phyloP scores from a whole-genome alignment of 2,329 filamentous ascomycete species.

The Aureobasidium sp. region DNA sequence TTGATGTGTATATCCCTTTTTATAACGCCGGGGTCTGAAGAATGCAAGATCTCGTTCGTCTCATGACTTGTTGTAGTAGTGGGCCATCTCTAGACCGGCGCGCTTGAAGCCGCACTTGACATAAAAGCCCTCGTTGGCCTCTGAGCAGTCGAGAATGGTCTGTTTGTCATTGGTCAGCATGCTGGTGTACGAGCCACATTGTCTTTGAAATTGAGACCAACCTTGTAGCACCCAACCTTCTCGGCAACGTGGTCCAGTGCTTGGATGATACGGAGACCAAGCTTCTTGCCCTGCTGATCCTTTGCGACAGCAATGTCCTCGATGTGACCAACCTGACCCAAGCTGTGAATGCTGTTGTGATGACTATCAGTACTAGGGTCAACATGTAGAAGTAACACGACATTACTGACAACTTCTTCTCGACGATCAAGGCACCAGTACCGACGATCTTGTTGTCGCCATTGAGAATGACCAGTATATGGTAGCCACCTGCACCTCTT shows the following conservation, averaged over 20 bases:
- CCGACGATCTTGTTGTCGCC: slow-evolving; percentile 67
- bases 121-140: slow-evolving; percentile 95
- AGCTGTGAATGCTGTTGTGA: slow-evolving; percentile 57
- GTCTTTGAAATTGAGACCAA: slow-evolving; percentile 25
- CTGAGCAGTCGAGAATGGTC: slow-evolving; percentile 93
- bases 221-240: slow-evolving; percentile 89
- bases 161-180: slow-evolving; percentile 30
- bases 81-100: slow-evolving; percentile 92
- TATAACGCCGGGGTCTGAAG: not conserved
- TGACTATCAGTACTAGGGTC: not conserved
- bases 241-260: slow-evolving; percentile 83
- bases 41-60: not conserved
- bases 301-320: slow-evolving; percentile 95
- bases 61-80: slow-evolving; percentile 59
- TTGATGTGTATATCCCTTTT: not conserved
- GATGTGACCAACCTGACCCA: slow-evolving; percentile 86
- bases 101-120: slow-evolving; percentile 93
- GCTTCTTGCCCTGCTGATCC: slow-evolving; percentile 95
- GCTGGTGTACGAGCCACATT: not conserved
- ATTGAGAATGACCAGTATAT: slow-evolving; percentile 79
- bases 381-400: not conserved
- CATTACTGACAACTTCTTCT: slow-evolving; percentile 64
- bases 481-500: slow-evolving; percentile 69
- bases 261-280: slow-evolving; percentile 87
- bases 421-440: slow-evolving; percentile 81